Conservation (phyloP, 805 yeast species). For the Naumovozyma dairenensis region DNA sequence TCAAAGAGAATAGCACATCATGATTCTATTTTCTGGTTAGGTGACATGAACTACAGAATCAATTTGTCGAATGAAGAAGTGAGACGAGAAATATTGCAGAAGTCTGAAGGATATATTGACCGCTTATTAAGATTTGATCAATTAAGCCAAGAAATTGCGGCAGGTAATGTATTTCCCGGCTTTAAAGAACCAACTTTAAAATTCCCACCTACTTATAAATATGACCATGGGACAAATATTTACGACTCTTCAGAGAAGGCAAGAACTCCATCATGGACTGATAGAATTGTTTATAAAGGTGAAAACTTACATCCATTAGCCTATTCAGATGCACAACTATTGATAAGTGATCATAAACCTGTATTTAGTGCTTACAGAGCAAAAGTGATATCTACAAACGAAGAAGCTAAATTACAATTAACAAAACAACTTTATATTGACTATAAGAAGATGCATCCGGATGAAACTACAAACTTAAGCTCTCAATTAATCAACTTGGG, state of each 20-base stretch:
- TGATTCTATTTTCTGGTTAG: slow-evolving; percentile 85
- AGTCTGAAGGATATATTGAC: slow-evolving; percentile 30
- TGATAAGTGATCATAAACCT: slow-evolving; percentile 84
- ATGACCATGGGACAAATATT: slow-evolving; percentile 67
- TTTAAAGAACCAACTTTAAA: slow-evolving; percentile 68
- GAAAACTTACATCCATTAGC: slow-evolving; percentile 47
- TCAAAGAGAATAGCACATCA: slow-evolving; percentile 71
- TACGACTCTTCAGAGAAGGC: slow-evolving; percentile 90
- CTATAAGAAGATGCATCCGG: slow-evolving; percentile 35
- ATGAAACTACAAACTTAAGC: slow-evolving; percentile 16
- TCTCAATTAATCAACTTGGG: slow-evolving; percentile 14
- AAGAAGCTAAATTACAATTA: slow-evolving; percentile 44
- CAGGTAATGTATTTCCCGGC: slow-evolving; percentile 61
- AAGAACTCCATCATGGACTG: slow-evolving; percentile 95
- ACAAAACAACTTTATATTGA: slow-evolving; percentile 50
- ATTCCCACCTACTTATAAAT: slow-evolving; percentile 88
- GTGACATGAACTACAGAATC: slow-evolving; percentile 86
- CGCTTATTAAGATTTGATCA: slow-evolving; percentile 67
- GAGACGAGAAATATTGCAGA: slow-evolving; percentile 40
- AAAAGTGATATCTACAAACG: slow-evolving; percentile 60
- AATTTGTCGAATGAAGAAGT: slow-evolving; percentile 64
- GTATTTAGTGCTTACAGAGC: slow-evolving; percentile 73
- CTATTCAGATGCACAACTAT: slow-evolving; percentile 57
- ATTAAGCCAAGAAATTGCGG: slow-evolving; percentile 60
- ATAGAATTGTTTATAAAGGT: slow-evolving; percentile 66